These are phyloP conservation scores for Saprolegnia diclina DNA, from an alignment of 352 stramenopile genomes.

Conservation along the genomic window DNA sequence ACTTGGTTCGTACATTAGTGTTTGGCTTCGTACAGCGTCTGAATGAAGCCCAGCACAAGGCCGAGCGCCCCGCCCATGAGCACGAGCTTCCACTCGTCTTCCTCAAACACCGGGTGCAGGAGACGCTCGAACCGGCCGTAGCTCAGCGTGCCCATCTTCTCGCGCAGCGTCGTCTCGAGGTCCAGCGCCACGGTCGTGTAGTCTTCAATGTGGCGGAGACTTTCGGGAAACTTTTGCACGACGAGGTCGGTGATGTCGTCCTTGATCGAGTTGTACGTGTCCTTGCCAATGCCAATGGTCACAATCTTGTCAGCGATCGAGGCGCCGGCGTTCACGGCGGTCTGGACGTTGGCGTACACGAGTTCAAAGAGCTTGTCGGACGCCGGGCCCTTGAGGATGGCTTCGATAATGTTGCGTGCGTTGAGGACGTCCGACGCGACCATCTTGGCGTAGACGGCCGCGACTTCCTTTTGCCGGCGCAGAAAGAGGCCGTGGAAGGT, in stretches of 20 bases:
- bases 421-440: constrained; percentile 82
- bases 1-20: too few relatives aligned
- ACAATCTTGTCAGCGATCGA: constrained; percentile 77
- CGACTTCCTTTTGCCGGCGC: constrained; percentile 87
- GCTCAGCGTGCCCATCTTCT: constrained; percentile 88
- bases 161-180: constrained; percentile 85
- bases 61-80: constrained; percentile 93
- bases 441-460: constrained; percentile 82
- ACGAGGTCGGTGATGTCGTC: constrained; percentile 86
- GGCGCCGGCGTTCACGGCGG: constrained; percentile 75
- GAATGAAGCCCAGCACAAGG: constrained; percentile 85
- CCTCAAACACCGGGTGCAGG: constrained; percentile 97
- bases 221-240: constrained; percentile 80
- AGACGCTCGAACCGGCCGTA: constrained; percentile 92
- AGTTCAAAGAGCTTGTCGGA: constrained; percentile 82
- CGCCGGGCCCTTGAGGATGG: constrained; percentile 83
- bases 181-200: constrained; percentile 92
- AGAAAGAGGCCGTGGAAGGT: constrained; percentile 95
- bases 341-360: constrained; percentile 83
- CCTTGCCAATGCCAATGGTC: constrained; percentile 73
- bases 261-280: constrained; percentile 83
- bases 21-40: constrained; percentile 53
- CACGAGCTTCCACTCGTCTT: constrained; percentile 98
- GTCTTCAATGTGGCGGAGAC: constrained; percentile 85
- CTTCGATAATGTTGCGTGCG: constrained; percentile 83